These are phyloP conservation scores for Chondrus crispus DNA, from an alignment of 23 red algal genomes.

Conservation along the genomic window DNA sequence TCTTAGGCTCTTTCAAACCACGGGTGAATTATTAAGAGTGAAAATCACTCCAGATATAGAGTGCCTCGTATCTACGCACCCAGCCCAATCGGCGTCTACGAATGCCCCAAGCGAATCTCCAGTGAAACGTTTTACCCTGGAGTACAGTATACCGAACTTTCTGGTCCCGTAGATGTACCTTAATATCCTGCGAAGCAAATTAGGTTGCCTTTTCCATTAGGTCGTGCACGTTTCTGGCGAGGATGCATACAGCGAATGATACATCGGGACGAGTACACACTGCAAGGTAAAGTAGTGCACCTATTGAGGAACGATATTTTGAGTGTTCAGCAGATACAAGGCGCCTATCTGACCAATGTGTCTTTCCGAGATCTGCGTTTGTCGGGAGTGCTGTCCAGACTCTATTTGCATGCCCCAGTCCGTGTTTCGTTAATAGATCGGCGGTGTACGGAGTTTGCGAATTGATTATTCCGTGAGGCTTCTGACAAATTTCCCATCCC, in stretches of 20 bases:
- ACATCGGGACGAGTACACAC: background rate
- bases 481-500: background rate
- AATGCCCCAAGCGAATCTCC: no score
- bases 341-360: background rate
- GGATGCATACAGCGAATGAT: background rate
- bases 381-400: background rate
- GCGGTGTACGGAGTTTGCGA: background rate
- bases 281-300: background rate
- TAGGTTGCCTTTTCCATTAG: no score
- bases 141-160: background rate
- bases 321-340: background rate
- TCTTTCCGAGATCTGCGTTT: background rate
- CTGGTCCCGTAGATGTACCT: background rate
- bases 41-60: background rate
- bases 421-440: background rate
- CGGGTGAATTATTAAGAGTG: background rate
- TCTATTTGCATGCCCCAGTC: background rate
- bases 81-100: background rate
- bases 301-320: background rate
- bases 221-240: background rate
- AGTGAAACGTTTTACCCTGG: no score
- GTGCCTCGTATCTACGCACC: background rate
- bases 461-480: background rate
- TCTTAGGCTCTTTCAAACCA: background rate
- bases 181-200: background rate